A percentile compares a stretch with the other conserved stretches of the same genome.
phyloP scores from a whole-genome alignment of 1,284 basidiomycete genomes.

The Tilletia caries region DNA sequence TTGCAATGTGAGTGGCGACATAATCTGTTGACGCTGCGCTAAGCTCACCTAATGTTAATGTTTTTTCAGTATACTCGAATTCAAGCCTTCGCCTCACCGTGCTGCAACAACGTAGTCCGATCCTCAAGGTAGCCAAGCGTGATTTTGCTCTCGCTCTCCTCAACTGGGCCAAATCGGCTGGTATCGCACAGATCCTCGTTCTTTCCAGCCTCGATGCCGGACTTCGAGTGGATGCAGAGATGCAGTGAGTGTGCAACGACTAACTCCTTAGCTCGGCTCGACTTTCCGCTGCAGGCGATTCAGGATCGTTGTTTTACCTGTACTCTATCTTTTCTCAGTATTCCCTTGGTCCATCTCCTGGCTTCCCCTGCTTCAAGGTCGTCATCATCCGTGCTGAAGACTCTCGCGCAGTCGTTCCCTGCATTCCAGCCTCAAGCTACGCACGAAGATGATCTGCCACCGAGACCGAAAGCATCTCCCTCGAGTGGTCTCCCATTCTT shows the following conservation, averaged over 20 bases:
- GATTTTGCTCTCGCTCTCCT: slow-evolving; percentile 23
- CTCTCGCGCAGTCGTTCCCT: neutral
- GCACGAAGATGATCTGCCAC: neutral
- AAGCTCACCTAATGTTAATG: too few species aligned
- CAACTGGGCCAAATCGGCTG: slow-evolving; percentile 16
- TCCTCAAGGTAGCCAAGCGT: slow-evolving; percentile 25
- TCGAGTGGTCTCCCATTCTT: slow-evolving; percentile 23
- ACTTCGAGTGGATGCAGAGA: slow-evolving; percentile 34
- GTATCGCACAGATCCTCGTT: slow-evolving; percentile 25
- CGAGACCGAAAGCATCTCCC: neutral
- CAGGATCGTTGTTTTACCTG: too few species aligned
- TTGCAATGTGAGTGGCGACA: slow-evolving; percentile 13
- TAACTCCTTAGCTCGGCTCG: too few species aligned
- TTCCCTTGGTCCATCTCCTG: slow-evolving; percentile 21
- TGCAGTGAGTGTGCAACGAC: too few species aligned
- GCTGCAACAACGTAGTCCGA: slow-evolving; percentile 43
- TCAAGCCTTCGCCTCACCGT: slow-evolving; percentile 20
- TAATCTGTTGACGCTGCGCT: too few species aligned
- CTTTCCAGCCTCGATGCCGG: slow-evolving; percentile 34
- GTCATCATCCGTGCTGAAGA: neutral
- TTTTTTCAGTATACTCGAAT: slow-evolving; percentile 32
- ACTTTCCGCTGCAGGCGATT: too few species aligned
- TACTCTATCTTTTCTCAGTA: too few species aligned
- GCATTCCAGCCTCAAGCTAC: slow-evolving; percentile 1
- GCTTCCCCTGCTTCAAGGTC: slow-evolving; percentile 15